Conservation (phyloP, 1,139 yeast genomes). For the Pichia sp. region DNA sequence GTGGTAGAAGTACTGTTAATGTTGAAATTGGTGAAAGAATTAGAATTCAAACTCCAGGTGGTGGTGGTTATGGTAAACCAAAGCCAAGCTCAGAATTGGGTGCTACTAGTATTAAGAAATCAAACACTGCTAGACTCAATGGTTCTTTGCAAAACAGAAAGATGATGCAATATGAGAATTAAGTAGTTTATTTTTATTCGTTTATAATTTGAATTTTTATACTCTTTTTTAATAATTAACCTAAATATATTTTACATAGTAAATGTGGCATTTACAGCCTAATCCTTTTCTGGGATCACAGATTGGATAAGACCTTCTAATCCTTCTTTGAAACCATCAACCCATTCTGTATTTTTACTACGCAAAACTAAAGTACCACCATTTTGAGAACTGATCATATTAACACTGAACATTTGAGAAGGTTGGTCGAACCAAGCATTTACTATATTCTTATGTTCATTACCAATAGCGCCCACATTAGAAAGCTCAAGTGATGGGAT, state of each 20-base stretch:
- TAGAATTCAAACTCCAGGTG: slow-evolving; percentile 48
- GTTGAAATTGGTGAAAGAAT: slow-evolving; percentile 42
- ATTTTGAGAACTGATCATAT: slow-evolving; percentile 4
- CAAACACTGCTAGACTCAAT: not conserved
- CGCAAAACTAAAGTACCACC: slow-evolving; percentile 8
- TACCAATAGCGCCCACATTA: slow-evolving; percentile 9
- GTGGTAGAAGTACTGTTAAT: slow-evolving; percentile 35
- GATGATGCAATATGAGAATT: slow-evolving; percentile 26
- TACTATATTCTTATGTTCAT: slow-evolving; percentile 1
- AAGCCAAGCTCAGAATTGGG: slow-evolving; percentile 33
- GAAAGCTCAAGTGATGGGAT: slow-evolving; percentile 9
- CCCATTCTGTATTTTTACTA: not conserved
- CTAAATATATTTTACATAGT: not conserved
- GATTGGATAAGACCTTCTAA: not conserved
- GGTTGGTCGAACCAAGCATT: slow-evolving; percentile 17
- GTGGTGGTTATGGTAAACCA: slow-evolving; percentile 48
- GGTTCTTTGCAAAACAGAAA: slow-evolving; percentile 24
- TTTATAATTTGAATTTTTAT: too few species aligned
- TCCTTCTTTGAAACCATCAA: slow-evolving; percentile 4
- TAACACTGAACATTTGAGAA: slow-evolving; percentile 6
- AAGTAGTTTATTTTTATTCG: too few species aligned
- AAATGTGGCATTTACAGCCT: not conserved
- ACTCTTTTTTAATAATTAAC: too few species aligned
- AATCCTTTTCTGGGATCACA: not conserved
- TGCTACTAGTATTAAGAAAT: slow-evolving; percentile 2